Percentiles rank a stretch among this genome's conserved stretches.
Evolutionary conservation across 2,329 filamentous ascomycete genomes (phyloP).

Genomic region (Aciculosporium take): DNA sequence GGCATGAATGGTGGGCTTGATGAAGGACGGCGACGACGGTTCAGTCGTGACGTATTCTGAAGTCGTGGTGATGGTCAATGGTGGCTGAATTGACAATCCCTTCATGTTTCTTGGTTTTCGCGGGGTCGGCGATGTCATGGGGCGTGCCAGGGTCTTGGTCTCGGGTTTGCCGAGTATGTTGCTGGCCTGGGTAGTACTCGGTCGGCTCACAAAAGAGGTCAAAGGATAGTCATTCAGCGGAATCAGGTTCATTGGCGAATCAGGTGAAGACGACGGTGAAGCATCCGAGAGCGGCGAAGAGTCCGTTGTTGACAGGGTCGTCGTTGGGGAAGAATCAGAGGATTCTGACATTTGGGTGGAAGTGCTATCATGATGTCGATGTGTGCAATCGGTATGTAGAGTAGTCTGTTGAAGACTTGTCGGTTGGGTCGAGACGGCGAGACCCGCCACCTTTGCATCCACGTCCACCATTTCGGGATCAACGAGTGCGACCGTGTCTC

Average conservation of each 20-base stretch:
- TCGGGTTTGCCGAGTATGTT: constrained; percentile 28
- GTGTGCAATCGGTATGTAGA: constrained; percentile 34
- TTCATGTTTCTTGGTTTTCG: constrained; percentile 72
- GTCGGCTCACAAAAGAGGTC: constrained; percentile 37
- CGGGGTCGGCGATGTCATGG: constrained; percentile 55
- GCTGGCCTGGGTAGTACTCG: constrained; percentile 15
- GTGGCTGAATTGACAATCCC: constrained; percentile 64
- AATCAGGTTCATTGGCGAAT: constrained; percentile 66
- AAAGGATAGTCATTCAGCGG: constrained; percentile 56
- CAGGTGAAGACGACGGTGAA: constrained; percentile 82
- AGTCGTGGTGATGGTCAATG: constrained; percentile 30
- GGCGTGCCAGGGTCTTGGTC: constrained; percentile 31
- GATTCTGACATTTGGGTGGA: constrained; percentile 70
- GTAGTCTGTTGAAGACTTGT: constrained; percentile 25
- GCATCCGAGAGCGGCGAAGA: constrained; percentile 81
- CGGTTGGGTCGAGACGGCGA: constrained; percentile 23
- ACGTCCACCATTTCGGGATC: constrained; percentile 38
- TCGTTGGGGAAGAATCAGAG: constrained; percentile 87
- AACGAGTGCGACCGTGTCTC: constrained; percentile 38
- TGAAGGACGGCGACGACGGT: constrained; percentile 61
- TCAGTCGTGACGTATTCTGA: constrained; percentile 43
- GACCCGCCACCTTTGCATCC: constrained; percentile 24
- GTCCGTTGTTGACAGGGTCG: constrained; percentile 82
- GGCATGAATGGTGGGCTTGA: constrained; percentile 60
- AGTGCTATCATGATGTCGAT: constrained; percentile 63